A percentile compares a stretch with the other conserved stretches of the same genome.
phyloP scores from a whole-genome alignment of 1,284 basidiomycete species.

The Ceratobasidium sp. region DNA sequence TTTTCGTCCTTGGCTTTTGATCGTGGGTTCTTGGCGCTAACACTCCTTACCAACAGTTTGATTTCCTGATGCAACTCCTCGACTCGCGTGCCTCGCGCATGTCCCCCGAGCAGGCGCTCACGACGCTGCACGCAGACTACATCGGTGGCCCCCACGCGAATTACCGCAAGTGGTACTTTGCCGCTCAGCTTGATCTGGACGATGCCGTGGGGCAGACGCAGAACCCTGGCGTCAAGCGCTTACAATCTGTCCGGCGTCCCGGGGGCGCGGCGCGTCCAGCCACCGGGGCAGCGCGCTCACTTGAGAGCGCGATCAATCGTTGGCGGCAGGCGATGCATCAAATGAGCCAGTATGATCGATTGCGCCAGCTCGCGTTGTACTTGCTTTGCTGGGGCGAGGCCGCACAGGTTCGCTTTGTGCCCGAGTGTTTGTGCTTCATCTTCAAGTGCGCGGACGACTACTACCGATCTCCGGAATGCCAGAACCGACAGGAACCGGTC shows the following conservation, averaged over 20 bases:
- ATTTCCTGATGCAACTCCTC: constrained; percentile 97
- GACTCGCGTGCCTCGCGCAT: constrained; percentile 97
- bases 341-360: constrained; percentile 98
- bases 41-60: constrained; percentile 67
- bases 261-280: constrained; percentile 59
- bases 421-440: constrained; percentile 98
- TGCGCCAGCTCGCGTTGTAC: constrained; percentile 95
- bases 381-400: constrained; percentile 98
- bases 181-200: constrained; percentile 97
- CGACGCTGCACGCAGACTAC: constrained; percentile 97
- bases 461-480: constrained; percentile 98
- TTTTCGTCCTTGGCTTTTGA: constrained; percentile 12
- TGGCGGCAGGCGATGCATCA: constrained; percentile 99
- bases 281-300: constrained; percentile 76
- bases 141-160: constrained; percentile 97
- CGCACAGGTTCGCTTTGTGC: constrained; percentile 97
- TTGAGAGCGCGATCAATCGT: constrained; percentile 85
- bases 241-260: constrained; percentile 76
- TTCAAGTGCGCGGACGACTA: constrained; percentile 99
- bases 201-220: constrained; percentile 94
- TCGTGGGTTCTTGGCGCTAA: constrained; percentile 19
- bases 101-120: constrained; percentile 93
- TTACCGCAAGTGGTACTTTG: constrained; percentile 99
- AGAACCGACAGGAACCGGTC: constrained; percentile 90
- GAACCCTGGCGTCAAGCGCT: constrained; percentile 87